These are phyloP conservation scores for Xylaria acuta DNA, from an alignment of 495 filamentous ascomycete genomes.

Conservation along the genomic window DNA sequence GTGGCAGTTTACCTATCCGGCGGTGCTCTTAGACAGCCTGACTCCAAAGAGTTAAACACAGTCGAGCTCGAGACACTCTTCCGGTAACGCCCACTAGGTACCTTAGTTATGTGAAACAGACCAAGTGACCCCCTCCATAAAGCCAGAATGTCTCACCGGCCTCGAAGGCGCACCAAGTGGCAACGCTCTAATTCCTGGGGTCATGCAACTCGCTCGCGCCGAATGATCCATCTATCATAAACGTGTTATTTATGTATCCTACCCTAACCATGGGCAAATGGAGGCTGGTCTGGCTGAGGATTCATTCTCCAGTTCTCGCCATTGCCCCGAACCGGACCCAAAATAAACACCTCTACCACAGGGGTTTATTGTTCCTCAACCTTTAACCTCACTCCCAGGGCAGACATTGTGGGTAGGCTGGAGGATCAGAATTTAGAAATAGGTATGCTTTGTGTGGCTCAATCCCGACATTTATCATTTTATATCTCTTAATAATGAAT, in stretches of 20 bases:
- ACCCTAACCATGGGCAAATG: neutral
- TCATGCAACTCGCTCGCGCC: slow-evolving; percentile 1
- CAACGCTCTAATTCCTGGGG: neutral
- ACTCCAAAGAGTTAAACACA: neutral
- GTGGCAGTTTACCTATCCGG: neutral
- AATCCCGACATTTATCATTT: neutral
- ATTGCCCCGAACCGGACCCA: neutral
- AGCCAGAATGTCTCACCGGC: slow-evolving; percentile 8
- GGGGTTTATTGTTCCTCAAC: neutral
- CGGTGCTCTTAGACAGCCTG: neutral
- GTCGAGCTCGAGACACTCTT: neutral
- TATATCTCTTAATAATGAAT: neutral
- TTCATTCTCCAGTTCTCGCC: neutral
- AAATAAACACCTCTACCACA: neutral
- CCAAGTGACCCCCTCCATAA: neutral
- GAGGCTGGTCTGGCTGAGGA: neutral
- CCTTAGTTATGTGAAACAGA: neutral
- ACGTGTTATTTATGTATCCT: neutral
- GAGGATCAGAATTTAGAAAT: neutral
- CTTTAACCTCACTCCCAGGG: neutral
- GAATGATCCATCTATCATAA: slow-evolving; percentile 3
- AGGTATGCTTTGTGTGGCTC: neutral
- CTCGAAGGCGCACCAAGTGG: neutral
- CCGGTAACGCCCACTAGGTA: neutral
- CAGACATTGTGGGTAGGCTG: neutral